These are phyloP conservation scores for Kondoa malvinella DNA, from an alignment of 768 basidiomycete genomes.

Conservation along the genomic window DNA sequence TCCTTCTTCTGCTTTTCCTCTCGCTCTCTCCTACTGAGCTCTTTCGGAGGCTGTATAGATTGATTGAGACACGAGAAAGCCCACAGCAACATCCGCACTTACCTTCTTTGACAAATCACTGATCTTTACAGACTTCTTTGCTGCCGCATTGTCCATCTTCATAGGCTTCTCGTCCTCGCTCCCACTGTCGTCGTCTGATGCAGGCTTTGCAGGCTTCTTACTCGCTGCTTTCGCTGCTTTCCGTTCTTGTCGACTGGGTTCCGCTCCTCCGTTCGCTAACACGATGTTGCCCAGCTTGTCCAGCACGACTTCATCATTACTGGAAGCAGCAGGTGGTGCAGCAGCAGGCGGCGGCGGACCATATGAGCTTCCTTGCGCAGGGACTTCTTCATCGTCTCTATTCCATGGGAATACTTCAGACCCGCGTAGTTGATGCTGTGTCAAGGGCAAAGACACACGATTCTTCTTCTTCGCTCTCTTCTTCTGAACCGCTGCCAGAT, in stretches of 20 bases:
- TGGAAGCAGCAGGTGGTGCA: background rate
- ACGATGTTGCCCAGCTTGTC: conserved; percentile 7
- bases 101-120: background rate
- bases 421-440: too few species aligned
- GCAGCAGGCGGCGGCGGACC: background rate
- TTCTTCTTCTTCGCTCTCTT: background rate
- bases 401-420: too few species aligned
- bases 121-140: conserved; percentile 7
- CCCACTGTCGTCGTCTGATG: conserved; percentile 10
- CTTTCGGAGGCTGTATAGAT: background rate
- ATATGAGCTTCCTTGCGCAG: background rate
- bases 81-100: too few species aligned
- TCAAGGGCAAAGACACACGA: background rate
- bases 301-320: background rate
- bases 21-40: conserved; percentile 35
- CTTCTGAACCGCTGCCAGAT: too few species aligned
- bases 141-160: conserved; percentile 7
- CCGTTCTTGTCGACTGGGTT: background rate
- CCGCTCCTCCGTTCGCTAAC: background rate
- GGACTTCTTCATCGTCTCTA: background rate
- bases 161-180: conserved; percentile 13
- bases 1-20: conserved; percentile 66
- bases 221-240: background rate
- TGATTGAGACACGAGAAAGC: too few species aligned
- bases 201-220: conserved; percentile 2